Conservation (phyloP, 2,329 filamentous ascomycete genomes). For the Ceratocystis cacaofunesta region DNA sequence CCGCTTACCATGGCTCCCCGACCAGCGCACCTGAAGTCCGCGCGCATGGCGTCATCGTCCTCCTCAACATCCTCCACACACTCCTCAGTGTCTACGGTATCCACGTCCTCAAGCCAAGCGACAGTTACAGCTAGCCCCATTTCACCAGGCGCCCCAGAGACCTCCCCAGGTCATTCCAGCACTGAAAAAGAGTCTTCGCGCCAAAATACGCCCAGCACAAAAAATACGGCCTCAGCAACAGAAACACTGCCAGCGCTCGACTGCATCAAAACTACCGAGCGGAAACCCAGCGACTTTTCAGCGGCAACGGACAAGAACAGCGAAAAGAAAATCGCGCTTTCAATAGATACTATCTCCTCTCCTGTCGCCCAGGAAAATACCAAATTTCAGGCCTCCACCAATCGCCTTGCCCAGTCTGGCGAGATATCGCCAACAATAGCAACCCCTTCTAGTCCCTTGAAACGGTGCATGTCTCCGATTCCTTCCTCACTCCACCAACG, state of each 20-base stretch:
- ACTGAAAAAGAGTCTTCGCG: neutral
- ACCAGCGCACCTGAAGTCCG: conserved; percentile 9
- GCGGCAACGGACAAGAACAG: neutral
- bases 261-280: neutral
- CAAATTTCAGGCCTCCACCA: neutral
- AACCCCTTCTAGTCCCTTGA: conserved; percentile 7
- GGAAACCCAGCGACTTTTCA: neutral
- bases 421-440: neutral
- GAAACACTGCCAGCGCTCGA: neutral
- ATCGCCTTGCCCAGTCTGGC: neutral
- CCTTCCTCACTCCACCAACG: conserved; percentile 23
- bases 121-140: conserved; percentile 14
- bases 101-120: conserved; percentile 26
- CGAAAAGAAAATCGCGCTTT: neutral
- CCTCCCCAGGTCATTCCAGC: neutral
- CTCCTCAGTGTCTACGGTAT: conserved; percentile 17
- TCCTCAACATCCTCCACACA: conserved; percentile 27
- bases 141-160: neutral
- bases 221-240: conserved; percentile 8
- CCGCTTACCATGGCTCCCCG: conserved; percentile 16
- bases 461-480: conserved; percentile 19
- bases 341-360: neutral
- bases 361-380: neutral
- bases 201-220: neutral
- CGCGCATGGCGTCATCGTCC: conserved; percentile 7